Conservation (phyloP, 1,284 basidiomycete species). For the Tremellales sp. region DNA sequence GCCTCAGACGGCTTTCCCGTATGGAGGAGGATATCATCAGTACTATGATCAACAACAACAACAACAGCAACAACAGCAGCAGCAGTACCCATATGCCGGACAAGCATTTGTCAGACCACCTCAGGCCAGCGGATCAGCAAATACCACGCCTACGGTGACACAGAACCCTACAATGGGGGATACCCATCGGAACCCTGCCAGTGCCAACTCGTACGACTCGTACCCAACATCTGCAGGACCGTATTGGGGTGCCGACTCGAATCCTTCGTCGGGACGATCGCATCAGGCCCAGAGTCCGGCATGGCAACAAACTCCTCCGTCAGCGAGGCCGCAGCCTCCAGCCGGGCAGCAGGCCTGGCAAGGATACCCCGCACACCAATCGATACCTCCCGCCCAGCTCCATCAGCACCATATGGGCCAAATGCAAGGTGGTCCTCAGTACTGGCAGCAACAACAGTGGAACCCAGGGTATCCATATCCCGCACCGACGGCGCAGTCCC, state of each 20-base stretch:
- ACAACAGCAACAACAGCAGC: slow-evolving; percentile 3
- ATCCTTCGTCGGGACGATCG: too few relatives aligned
- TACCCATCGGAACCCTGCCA: neutral
- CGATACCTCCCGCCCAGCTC: slow-evolving; percentile 24
- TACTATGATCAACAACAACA: slow-evolving; percentile 23
- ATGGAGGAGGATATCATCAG: slow-evolving; percentile 20
- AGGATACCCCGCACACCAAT: slow-evolving; percentile 24
- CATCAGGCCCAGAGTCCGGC: too few relatives aligned
- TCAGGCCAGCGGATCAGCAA: neutral
- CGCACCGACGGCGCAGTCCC: too few relatives aligned
- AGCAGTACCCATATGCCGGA: slow-evolving; percentile 1
- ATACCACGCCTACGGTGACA: slow-evolving; percentile 5
- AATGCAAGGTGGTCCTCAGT: slow-evolving; percentile 19
- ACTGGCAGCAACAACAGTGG: slow-evolving; percentile 23
- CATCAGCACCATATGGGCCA: slow-evolving; percentile 28
- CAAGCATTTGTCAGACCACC: neutral
- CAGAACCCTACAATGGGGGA: slow-evolving; percentile 6
- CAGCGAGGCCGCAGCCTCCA: too few relatives aligned
- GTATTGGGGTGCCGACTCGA: neutral
- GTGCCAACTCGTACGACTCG: slow-evolving; percentile 4
- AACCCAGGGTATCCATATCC: slow-evolving; percentile 23
- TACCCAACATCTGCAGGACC: slow-evolving; percentile 3
- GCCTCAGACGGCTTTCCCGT: slow-evolving; percentile 28
- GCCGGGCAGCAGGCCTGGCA: slow-evolving; percentile 27
- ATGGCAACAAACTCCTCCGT: too few relatives aligned